Evolutionary conservation across 257 asterid species (phyloP), one percentile per base, ranked within the genome.

Genomic region (Ajuga chamaepitys): DNA sequence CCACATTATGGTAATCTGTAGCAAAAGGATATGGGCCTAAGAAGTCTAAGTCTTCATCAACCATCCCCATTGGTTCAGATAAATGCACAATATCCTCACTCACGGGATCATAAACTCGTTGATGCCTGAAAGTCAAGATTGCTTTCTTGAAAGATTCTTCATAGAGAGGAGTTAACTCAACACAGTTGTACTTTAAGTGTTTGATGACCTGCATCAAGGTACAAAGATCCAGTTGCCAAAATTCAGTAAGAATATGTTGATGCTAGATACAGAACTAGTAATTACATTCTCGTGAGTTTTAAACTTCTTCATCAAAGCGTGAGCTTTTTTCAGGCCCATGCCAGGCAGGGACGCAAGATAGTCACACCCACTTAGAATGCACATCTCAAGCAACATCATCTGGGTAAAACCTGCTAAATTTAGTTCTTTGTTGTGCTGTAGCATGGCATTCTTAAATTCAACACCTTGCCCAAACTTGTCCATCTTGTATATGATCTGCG

Each of bases 401-500:
- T 83, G 85, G 38, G 87, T 84, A 79, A 93, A 93, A 41, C 95
- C 99, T 9, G 67, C 71, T 42, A 93, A 77, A 78, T 75, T 86
- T 37, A 89, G 72, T 4, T 89, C 99, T 73, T 78, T 93, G 77
- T 93, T 89, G 45, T 83, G 80, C 48, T 82, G 81, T 76, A 93
- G 76, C 84, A 50, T 69, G 67, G 83, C 64, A 69, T 71, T 82
- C 70, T 73, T 81, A 61, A 80, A 93, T 82, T 93, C 96, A 64
- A 87, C 95, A 56, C 99, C 97, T 75, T 93, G 97, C 67, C 99
- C 99, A 78, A 85, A 89, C 77, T 89, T 93, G 78, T 93, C 99
- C 99, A 93, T 93, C 74, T 93, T 89, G 85, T 93, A 93, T 67
- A 93, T 89, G 72, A 93, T 81, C 99, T 93, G 89, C 53, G 70